A percentile compares a stretch with the other conserved stretches of the same genome.
Conservation (phyloP, 306 rosid species). For the Rosa persica region DNA sequence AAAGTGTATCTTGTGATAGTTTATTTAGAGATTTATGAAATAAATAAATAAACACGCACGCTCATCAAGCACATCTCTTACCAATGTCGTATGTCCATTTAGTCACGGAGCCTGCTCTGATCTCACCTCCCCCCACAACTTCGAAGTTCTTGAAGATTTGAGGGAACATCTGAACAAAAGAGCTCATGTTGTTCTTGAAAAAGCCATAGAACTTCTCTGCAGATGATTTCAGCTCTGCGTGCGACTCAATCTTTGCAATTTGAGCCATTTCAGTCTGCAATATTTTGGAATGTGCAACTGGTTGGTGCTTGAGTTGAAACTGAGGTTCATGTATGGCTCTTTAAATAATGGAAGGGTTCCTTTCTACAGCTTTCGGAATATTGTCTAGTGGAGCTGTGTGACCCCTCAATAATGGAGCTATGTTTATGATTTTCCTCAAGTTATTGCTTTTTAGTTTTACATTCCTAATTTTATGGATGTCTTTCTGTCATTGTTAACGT, state of each 20-base stretch:
- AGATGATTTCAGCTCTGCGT: conserved; percentile 17
- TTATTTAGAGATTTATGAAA: no score
- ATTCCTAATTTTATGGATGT: background rate
- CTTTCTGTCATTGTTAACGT: background rate
- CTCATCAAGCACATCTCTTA: background rate
- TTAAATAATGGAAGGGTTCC: background rate
- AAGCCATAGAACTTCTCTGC: conserved; percentile 26
- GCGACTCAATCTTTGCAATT: conserved; percentile 21
- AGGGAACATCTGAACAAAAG: conserved; percentile 25
- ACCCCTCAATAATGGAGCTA: background rate
- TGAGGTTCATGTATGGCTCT: background rate
- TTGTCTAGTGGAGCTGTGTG: background rate
- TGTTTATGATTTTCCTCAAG: background rate
- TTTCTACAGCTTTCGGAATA: background rate
- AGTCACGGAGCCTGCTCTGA: conserved; percentile 14
- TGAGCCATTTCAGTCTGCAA: background rate
- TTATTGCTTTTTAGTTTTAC: no score
- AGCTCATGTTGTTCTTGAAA: conserved; percentile 21
- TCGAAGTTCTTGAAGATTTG: conserved; percentile 15
- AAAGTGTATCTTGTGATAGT: no score
- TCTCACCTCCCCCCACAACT: conserved; percentile 12
- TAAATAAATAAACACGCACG: no score
- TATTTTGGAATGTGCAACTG: background rate
- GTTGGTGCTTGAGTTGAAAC: background rate
- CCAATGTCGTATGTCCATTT: conserved; percentile 18